Base-by-base conservation (phyloP, 2,329 filamentous ascomycete species). In the Botrytis tulipae region DNA sequence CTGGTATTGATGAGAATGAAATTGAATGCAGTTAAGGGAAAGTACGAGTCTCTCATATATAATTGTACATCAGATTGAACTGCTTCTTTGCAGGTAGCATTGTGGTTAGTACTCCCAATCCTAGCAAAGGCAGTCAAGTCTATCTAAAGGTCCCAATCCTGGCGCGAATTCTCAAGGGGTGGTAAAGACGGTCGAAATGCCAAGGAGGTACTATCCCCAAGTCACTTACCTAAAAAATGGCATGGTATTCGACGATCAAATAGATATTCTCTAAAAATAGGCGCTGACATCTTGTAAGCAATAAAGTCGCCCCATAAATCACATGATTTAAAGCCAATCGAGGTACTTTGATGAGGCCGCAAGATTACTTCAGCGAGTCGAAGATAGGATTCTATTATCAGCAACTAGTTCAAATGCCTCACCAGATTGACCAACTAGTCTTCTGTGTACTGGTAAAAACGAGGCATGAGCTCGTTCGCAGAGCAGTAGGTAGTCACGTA, bases 71-170 rank as follows among this genome's bases (percentile, higher is more conserved):
- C 16, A 57, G 44, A 59, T 54, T 59, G 22, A 54, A 51, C 8
- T 67, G 48, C 22, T 67, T 42, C 37, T 35, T 57, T 20, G 42
- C 46, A 44, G 37, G 20, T 42, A 72, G 61, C n/a, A 48, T 44
- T 63, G 25, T 35, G 9, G n/a, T 46, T 57, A 51, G 37, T n/a
- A 67, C 18, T 37, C 3, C 44, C 20, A 20, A 67, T 44, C 37
- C 61, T 54, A 67, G 37, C 35, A 66, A 57, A 72, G 37, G 60
- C 46, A 67, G 40, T 59, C 57, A 61, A 72, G 70, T 51, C 40
- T 72, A 57, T 67, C 70, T 67, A 46, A 44, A 72, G 70, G 70
- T 72, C 46, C 29, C 46, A 48, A 57, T 67, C 46, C 70, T 72
- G 70, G 70, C 61, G 70, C 70, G 37, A 72, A 67, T n/a, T 54